Base-by-base conservation (phyloP, 2,329 filamentous ascomycete genomes). In the Paecilomyces niveus region DNA sequence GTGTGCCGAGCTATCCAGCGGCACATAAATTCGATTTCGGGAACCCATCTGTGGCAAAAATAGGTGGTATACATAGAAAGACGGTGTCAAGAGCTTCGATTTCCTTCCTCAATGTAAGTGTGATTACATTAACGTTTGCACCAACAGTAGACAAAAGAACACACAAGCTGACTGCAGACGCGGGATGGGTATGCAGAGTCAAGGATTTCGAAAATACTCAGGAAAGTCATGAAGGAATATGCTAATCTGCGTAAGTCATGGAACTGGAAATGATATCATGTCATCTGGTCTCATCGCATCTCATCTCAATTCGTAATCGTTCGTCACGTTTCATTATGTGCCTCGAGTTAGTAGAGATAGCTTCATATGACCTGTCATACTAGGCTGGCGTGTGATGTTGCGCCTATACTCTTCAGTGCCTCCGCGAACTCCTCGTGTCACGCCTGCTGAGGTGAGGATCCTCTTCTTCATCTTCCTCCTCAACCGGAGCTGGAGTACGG, bases 401-500 rank as follows among this genome's bases (percentile, higher is more conserved):
- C 35, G n/a, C 18, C 3, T 45, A 7, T 18, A 9, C 15, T 39
- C 15, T n/a, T 45, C 39, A 45, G 39, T 18, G 39, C 39, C 15
- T 45, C 15, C 39, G n/a, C 39, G 39, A 45, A 45, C 39, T 21
- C n/a, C 9, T 45, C 15, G 39, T 45, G 18, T 45, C 39, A 45
- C 39, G 67, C 60, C 6, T 7, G 6, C 13, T 35, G 3, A 15
- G 65, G 61, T 29, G 61, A 51, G 21, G 59, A 54, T 66, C 67
- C 15, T 74, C 72, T 45, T 71, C 74, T 52, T 80, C 78, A 54
- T 79, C 76, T 64, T 79, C 78, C 56, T 80, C 77, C 58, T 78
- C 77, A 3, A 80, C 76, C 1, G 74, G 69, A 1, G 77, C 76
- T 8, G 78, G 78, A 1, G 78, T 80, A n/a, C 78, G 72, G 60